Base-by-base conservation (phyloP, 2,329 filamentous ascomycete species). In the Ophiognomonia clavigignenti-juglandacearum region DNA sequence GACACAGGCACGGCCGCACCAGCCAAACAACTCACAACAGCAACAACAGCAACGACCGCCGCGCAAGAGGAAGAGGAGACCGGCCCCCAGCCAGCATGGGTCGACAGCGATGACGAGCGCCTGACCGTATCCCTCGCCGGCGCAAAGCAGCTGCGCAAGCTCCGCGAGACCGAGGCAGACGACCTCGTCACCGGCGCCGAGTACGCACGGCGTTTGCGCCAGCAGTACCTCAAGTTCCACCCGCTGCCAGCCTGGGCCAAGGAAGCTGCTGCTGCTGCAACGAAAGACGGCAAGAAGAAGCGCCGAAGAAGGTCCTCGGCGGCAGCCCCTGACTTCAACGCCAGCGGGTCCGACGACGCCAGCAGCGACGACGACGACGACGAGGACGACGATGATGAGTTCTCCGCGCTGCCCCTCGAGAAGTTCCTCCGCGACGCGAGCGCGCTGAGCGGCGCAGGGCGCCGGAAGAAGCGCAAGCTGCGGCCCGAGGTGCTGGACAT, bases 31-130 rank as follows among this genome's bases (percentile, higher is more conserved):
- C 57, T 64, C 10, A 44, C 57, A 9, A 46, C 60, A 6, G 46
- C 60, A 5, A 61, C 66, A n/a, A n/a, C n/a, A n/a, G n/a, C n/a
- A n/a, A n/a, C n/a, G n/a, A n/a, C n/a, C 29, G 57, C 48, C 6
- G 54, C 57, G 18, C 40, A 48, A 7, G 45, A 11, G 48, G 54
- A 45, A 0, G 43, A 44, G 9, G 52, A 52, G 31, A 44, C 55
- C 6, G 54, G 55, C 6, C 70, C 76, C 35, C 71, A 72, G 18
- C 75, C 84, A 3, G 87, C 82, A 1, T 98, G 93, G 93, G 83
- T 91, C 56, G 93, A 98, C 63, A 97, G 91, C 65, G 93, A 98
- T 59, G 93, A 98, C 61, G 93, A 97, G 61, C 80, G 88, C 45
- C 71, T 96, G 53, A 80, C 82, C 6, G 77, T 98, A 40, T 97